A percentile compares a stretch with the other conserved stretches of the same genome.
Evolutionary conservation across 2,329 filamentous ascomycete genomes (phyloP).

Genomic region (Trichoderma arundinaceum): DNA sequence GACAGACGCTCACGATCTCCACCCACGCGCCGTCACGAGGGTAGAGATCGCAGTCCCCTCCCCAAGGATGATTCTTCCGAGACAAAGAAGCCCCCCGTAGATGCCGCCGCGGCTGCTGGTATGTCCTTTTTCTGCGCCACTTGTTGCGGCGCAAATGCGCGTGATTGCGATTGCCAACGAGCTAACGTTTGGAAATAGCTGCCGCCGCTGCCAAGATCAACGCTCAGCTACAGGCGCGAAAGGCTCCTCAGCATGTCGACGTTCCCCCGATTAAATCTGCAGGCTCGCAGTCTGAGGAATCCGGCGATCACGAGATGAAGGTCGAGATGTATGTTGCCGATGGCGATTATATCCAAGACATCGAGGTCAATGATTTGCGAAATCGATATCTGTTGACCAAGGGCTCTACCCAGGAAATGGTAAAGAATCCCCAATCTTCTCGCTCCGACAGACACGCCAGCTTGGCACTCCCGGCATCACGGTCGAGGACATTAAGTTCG

Average conservation of each 20-base stretch:
- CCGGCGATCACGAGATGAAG: slow-evolving; percentile 65
- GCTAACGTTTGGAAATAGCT: slow-evolving; percentile 55
- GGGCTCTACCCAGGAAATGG: slow-evolving; percentile 97
- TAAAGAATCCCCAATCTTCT: slow-evolving; percentile 72
- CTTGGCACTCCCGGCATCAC: slow-evolving; percentile 47
- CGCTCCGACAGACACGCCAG: slow-evolving; percentile 44
- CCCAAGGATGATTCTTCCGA: slow-evolving; percentile 52
- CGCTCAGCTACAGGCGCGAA: slow-evolving; percentile 81
- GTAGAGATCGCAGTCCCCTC: slow-evolving; percentile 82
- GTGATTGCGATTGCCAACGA: background rate
- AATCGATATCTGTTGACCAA: slow-evolving; percentile 98
- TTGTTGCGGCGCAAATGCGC: slow-evolving; percentile 17
- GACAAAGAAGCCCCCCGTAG: slow-evolving; percentile 58
- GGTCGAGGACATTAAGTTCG: slow-evolving; percentile 72
- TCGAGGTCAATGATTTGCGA: slow-evolving; percentile 96
- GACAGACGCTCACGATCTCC: slow-evolving; percentile 92
- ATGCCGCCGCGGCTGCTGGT: slow-evolving; percentile 82
- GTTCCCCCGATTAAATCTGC: slow-evolving; percentile 76
- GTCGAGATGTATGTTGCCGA: slow-evolving; percentile 93
- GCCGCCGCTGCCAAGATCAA: slow-evolving; percentile 90
- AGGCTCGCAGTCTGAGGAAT: slow-evolving; percentile 50
- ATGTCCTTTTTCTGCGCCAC: slow-evolving; percentile 40
- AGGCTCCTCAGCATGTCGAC: slow-evolving; percentile 88
- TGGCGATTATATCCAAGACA: slow-evolving; percentile 97
- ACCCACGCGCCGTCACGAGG: slow-evolving; percentile 68